Conservation (phyloP, 805 yeast species). For the Monosporozyma yasuniensis region DNA sequence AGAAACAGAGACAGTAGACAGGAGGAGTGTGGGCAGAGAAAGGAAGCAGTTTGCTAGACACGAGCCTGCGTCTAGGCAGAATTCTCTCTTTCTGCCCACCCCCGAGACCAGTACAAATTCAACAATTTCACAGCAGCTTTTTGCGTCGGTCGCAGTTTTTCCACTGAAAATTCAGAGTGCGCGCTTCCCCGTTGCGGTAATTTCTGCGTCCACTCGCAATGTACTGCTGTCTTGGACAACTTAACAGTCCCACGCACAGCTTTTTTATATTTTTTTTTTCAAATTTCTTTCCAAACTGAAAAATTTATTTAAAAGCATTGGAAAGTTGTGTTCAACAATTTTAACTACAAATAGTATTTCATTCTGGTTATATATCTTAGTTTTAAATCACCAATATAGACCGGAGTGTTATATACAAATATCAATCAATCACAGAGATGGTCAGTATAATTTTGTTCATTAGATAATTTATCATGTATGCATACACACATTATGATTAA, state of each 20-base stretch:
- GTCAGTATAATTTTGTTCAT: conserved; percentile 51
- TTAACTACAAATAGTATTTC: too few species aligned
- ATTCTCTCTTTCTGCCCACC: too few species aligned
- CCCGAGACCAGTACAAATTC: too few species aligned
- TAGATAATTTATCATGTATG: conserved; percentile 1
- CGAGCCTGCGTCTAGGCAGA: background rate
- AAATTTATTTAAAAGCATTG: too few species aligned
- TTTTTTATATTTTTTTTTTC: too few species aligned
- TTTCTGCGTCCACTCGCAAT: background rate
- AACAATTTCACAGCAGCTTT: too few species aligned
- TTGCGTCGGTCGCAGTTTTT: background rate
- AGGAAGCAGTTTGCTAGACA: too few species aligned
- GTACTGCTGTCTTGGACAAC: background rate
- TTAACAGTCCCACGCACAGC: background rate
- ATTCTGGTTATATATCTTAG: too few species aligned
- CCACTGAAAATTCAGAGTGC: too few species aligned
- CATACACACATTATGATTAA: background rate
- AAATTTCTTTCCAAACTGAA: too few species aligned
- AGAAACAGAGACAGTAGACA: background rate
- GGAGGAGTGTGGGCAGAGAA: background rate
- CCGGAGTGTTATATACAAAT: conserved; percentile 76
- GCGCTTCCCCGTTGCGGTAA: background rate
- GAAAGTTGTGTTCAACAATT: too few species aligned
- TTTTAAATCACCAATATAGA: conserved; percentile 33
- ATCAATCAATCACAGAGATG: conserved; percentile 76